These are phyloP conservation scores for Flaveria brownii DNA, from an alignment of 129 eudicot genomes.

Conservation along the genomic window DNA sequence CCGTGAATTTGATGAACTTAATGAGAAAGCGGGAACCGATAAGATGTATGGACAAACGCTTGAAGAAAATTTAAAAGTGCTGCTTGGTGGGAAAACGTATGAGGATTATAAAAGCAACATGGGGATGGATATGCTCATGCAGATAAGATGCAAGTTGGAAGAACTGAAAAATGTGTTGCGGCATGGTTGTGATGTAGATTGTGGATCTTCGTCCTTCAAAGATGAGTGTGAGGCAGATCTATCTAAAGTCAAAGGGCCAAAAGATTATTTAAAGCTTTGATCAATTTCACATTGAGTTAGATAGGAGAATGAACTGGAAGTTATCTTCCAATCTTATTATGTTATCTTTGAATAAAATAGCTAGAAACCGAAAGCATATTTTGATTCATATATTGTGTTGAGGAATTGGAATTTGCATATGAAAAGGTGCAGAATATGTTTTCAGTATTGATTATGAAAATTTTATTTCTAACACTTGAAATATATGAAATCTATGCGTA, in stretches of 20 bases:
- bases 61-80: neutral
- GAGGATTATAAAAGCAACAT: constrained; percentile 1
- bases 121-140: constrained; percentile 9
- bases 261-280: constrained; percentile 25
- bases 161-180: neutral
- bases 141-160: constrained; percentile 2
- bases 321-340: too few relatives aligned
- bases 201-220: neutral
- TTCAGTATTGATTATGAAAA: too few relatives aligned
- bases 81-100: constrained; percentile 21
- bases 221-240: neutral
- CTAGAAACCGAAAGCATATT: neutral
- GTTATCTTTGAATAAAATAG: too few relatives aligned
- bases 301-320: neutral
- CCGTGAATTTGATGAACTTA: neutral
- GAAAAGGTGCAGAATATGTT: too few relatives aligned
- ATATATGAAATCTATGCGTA: too few relatives aligned
- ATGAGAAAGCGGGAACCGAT: neutral
- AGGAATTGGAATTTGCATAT: too few relatives aligned
- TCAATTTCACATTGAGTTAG: neutral
- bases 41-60: constrained; percentile 7
- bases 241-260: constrained; percentile 16
- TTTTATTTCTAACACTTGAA: too few relatives aligned
- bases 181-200: neutral
- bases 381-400: neutral